phyloP scores from a whole-genome alignment of 2,329 filamentous ascomycete species.

The Ceratocystis huliohia region DNA sequence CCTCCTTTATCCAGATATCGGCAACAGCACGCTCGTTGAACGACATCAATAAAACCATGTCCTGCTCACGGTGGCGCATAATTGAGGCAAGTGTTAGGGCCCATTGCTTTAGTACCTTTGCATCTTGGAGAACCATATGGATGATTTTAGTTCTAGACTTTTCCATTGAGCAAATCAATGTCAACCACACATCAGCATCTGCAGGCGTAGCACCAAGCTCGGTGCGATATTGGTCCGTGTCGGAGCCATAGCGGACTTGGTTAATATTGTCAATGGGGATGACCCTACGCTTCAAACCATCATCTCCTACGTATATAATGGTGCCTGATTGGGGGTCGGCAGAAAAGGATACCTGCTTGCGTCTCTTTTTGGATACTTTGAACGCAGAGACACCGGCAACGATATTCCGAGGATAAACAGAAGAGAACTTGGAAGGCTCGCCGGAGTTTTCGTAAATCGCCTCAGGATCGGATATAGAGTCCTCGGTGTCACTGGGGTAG shows the following conservation, averaged over 20 bases:
- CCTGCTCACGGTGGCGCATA: conserved; percentile 71
- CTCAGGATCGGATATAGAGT: conserved; percentile 38
- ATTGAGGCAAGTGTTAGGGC: conserved; percentile 72
- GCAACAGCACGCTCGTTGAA: conserved; percentile 73
- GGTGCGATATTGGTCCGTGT: conserved; percentile 79
- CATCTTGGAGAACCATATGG: conserved; percentile 70
- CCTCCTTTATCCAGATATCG: conserved; percentile 76
- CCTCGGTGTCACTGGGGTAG: conserved; percentile 34
- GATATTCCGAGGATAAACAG: conserved; percentile 63
- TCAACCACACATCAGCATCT: conserved; percentile 67
- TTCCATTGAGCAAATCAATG: conserved; percentile 62
- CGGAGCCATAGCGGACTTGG: conserved; percentile 70
- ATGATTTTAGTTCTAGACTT: conserved; percentile 74
- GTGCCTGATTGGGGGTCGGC: conserved; percentile 75
- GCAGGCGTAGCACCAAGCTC: conserved; percentile 61
- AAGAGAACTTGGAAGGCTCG: conserved; percentile 33
- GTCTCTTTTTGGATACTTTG: conserved; percentile 76
- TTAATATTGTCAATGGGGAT: conserved; percentile 94
- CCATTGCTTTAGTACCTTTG: conserved; percentile 64
- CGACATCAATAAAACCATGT: conserved; percentile 79
- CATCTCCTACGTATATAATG: conserved; percentile 55
- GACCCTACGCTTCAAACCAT: conserved; percentile 62
- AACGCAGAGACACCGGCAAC: conserved; percentile 65
- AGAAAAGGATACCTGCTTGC: conserved; percentile 56
- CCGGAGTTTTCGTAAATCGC: conserved; percentile 25